Base-by-base conservation (phyloP, 2,329 filamentous ascomycete genomes). In the Penicillium sp. region DNA sequence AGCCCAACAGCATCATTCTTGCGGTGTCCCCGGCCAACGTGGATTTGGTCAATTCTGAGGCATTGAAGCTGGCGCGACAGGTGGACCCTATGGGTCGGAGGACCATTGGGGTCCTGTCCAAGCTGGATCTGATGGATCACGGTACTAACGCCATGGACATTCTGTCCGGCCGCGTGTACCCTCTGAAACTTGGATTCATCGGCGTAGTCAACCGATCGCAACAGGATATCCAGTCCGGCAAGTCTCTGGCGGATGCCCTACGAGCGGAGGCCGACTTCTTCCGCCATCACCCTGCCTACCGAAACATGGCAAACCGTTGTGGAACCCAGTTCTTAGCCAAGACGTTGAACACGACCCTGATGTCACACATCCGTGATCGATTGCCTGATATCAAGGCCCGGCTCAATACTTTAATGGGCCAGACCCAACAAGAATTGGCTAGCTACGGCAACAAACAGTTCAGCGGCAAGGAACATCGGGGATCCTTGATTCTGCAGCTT, bases 361-460 rank as follows among this genome's bases (percentile, higher is more conserved):
- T 98, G 93, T 72, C 82, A 15, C 93, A 98, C 62, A 98, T 98
- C 61, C 86, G 93, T 45, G 93, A 98, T 64, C 82, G 93, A 32
- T 73, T 98, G 56, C 93, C 93, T 19, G 93, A 98, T 65, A 98
- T 98, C 74, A 98, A 98, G 71, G 93, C 93, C 34, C 84, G 93
- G 39, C 77, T 98, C 47, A 98, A 98, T 68, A 98, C 93, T 1
- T 74, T 98, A 36, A 98, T 98, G 93, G 93, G 93, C n/a, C 93
- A 98, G 69, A 97, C 93, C 33, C 93, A 98, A 63, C 93, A 98
- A 71, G 93, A 98, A 67, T 77, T 98, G 41, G 93, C 93, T 29
- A 95, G 91, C 67, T 98, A 98, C 62, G 93, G 93, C 25, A 94
- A 97, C 63, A 94, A 93, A 73, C 87, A 94, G 57, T 98, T 98